These are phyloP conservation scores for Pleurozium schreberi DNA, from an alignment of 225 moss, liverwort and hornwort genomes.

Conservation along the genomic window DNA sequence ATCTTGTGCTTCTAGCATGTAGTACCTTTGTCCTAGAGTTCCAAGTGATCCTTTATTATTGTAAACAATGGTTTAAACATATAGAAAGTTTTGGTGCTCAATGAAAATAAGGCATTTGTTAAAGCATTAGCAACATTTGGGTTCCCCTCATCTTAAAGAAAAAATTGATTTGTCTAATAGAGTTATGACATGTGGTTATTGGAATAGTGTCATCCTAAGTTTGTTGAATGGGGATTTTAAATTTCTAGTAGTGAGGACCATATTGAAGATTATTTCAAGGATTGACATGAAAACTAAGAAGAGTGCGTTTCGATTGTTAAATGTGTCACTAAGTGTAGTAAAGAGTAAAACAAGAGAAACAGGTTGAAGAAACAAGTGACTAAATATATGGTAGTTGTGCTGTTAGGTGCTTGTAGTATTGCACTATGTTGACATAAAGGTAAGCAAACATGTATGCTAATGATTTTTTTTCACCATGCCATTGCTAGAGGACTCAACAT, in stretches of 20 bases:
- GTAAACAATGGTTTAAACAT: background rate
- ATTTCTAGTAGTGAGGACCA: background rate
- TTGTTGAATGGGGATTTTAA: background rate
- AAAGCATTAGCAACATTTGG: background rate
- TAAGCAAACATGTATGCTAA: background rate
- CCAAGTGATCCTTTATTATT: background rate
- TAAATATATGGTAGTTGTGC: background rate
- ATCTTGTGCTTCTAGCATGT: background rate
- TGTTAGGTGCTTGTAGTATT: background rate
- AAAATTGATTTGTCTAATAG: too few relatives aligned
- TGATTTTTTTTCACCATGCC: background rate
- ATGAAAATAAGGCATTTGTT: background rate
- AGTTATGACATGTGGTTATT: background rate
- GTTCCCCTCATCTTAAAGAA: background rate
- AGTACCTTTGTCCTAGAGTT: background rate
- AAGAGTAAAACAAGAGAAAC: background rate
- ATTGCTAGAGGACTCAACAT: conserved; percentile 51
- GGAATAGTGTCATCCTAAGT: background rate
- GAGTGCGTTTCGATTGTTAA: background rate
- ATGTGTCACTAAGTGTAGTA: background rate
- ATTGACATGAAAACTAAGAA: background rate
- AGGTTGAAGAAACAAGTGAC: background rate
- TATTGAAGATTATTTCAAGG: background rate
- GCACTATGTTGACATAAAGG: background rate
- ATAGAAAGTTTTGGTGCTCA: background rate